These are phyloP conservation scores for Kodamaea laetipori DNA, from an alignment of 805 yeast species.

Conservation along the genomic window DNA sequence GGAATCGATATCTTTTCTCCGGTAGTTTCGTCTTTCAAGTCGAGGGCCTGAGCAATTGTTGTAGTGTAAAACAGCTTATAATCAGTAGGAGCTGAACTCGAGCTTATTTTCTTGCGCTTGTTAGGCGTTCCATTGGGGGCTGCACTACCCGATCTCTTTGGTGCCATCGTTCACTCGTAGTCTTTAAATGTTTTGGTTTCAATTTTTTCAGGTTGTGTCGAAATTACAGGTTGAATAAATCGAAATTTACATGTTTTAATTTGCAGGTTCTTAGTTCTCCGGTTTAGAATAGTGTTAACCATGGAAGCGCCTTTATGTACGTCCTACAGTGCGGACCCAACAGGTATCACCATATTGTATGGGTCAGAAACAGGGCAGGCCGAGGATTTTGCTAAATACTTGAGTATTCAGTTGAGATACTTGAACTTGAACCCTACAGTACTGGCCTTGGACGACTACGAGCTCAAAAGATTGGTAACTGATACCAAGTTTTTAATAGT, in stretches of 20 bases:
- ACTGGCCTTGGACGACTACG: constrained; percentile 60
- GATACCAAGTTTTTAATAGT: constrained; percentile 50
- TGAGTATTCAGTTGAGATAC: constrained; percentile 58
- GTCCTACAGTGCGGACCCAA: constrained; percentile 2
- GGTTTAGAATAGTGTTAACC: too few relatives aligned
- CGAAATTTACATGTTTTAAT: neutral
- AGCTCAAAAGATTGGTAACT: constrained; percentile 53
- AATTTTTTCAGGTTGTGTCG: constrained; percentile 1
- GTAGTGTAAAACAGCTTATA: constrained; percentile 29
- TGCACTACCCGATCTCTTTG: constrained; percentile 9
- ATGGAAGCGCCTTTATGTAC: neutral
- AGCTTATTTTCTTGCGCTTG: constrained; percentile 8
- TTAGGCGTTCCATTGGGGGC: neutral
- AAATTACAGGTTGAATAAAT: neutral
- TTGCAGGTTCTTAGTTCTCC: neutral
- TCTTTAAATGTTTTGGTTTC: neutral
- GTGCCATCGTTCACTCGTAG: constrained; percentile 2
- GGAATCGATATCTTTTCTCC: constrained; percentile 28
- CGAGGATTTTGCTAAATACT: constrained; percentile 74
- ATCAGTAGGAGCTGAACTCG: neutral
- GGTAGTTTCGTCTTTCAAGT: constrained; percentile 33
- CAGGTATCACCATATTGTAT: constrained; percentile 63
- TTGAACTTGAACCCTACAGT: constrained; percentile 51
- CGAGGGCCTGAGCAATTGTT: constrained; percentile 34
- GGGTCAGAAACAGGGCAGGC: constrained; percentile 95